Percentiles rank a stretch among this genome's conserved stretches.
Conservation (phyloP, 2,329 filamentous ascomycete genomes). For the Pseudonectria foliicola region DNA sequence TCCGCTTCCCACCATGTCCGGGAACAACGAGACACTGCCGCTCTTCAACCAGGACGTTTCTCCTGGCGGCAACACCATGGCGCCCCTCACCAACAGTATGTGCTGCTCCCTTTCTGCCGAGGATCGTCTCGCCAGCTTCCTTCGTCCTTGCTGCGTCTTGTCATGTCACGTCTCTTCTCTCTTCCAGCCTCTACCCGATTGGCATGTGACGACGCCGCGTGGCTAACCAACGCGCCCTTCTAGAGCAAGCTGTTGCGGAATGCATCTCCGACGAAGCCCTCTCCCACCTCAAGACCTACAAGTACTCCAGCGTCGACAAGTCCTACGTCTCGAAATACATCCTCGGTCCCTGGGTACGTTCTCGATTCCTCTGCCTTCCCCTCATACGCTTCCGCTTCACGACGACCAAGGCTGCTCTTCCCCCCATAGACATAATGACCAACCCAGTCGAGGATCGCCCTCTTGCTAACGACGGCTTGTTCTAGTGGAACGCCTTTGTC, state of each 20-base stretch:
- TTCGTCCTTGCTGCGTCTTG: too few relatives aligned
- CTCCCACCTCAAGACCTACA: constrained; percentile 87
- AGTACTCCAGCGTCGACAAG: constrained; percentile 96
- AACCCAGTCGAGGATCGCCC: not conserved
- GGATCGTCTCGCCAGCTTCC: too few relatives aligned
- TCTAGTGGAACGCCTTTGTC: constrained; percentile 93
- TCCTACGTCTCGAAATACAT: constrained; percentile 91
- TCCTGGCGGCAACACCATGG: constrained; percentile 24
- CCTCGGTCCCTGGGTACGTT: constrained; percentile 83
- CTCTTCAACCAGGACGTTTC: constrained; percentile 22
- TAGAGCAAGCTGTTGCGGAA: constrained; percentile 52
- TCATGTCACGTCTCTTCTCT: too few relatives aligned
- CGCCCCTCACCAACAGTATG: constrained; percentile 27
- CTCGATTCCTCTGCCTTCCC: not conserved
- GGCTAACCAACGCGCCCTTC: constrained; percentile 1
- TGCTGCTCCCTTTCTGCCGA: not conserved
- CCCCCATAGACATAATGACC: not conserved
- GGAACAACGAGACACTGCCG: constrained; percentile 26
- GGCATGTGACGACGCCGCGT: too few relatives aligned
- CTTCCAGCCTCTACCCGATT: too few relatives aligned
- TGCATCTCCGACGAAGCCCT: constrained; percentile 87
- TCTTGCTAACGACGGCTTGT: constrained; percentile 12
- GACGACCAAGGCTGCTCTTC: too few relatives aligned
- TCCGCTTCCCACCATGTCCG: constrained; percentile 21
- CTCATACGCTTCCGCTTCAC: constrained; percentile 2